Conservation (phyloP, 2,329 filamentous ascomycete species). For the Botryotinia convoluta region DNA sequence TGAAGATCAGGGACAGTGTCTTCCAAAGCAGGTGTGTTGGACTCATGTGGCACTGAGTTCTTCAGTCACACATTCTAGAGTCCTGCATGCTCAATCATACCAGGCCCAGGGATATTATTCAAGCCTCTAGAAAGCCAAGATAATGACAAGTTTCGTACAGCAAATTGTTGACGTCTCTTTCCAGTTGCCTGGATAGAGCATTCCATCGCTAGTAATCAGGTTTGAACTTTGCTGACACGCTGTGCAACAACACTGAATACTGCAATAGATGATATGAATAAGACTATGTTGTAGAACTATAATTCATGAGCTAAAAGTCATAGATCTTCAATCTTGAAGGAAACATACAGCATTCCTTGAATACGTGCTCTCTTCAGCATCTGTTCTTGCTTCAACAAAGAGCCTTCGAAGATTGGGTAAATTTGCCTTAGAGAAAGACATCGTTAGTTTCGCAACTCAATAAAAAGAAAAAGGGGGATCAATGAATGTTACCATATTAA, state of each 20-base stretch:
- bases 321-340: constrained; percentile 16
- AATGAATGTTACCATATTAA: constrained; percentile 29
- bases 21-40: neutral
- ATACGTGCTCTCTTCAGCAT: constrained; percentile 91
- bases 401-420: constrained; percentile 93
- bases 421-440: constrained; percentile 52
- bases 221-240: constrained; percentile 53
- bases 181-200: neutral
- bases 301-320: constrained; percentile 21
- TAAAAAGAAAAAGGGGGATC: constrained; percentile 6
- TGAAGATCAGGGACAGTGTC: neutral
- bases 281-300: constrained; percentile 94
- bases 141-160: neutral
- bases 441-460: constrained; percentile 22
- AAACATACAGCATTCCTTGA: constrained; percentile 81
- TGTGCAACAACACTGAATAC: constrained; percentile 93
- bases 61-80: neutral
- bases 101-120: neutral
- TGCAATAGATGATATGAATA: constrained; percentile 95
- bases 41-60: neutral
- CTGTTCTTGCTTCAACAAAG: constrained; percentile 90
- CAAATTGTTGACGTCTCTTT: neutral
- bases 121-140: neutral
- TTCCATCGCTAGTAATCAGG: constrained; percentile 18
- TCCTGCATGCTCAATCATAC: neutral